phyloP scores from a whole-genome alignment of 2,329 filamentous ascomycete genomes.

The Curvularia eragrostidis region DNA sequence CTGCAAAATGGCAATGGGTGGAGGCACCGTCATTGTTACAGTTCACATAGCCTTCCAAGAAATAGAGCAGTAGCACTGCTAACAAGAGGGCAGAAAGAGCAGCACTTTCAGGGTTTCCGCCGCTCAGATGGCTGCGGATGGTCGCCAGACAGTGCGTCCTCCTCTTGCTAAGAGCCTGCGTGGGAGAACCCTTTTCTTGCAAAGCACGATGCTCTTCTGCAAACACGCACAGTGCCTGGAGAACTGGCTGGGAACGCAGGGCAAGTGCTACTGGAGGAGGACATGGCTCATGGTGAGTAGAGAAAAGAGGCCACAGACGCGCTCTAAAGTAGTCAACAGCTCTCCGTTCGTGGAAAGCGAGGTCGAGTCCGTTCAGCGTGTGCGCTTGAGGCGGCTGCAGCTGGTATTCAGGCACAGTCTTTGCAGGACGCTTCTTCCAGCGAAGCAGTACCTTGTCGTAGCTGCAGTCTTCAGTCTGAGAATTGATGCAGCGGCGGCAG shows the following conservation, averaged over 20 bases:
- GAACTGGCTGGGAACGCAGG: slow-evolving; percentile 20
- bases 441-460: slow-evolving; percentile 15
- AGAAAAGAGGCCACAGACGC: slow-evolving; percentile 23
- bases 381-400: slow-evolving; percentile 4
- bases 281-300: slow-evolving; percentile 16
- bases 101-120: slow-evolving; percentile 5
- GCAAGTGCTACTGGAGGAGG: slow-evolving; percentile 19
- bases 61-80: slow-evolving; percentile 24
- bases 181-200: slow-evolving; percentile 11
- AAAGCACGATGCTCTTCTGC: slow-evolving; percentile 22
- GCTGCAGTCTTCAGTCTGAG: slow-evolving; percentile 13
- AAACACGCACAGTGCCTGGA: slow-evolving; percentile 21
- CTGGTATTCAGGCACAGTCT: slow-evolving; percentile 8
- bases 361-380: slow-evolving; percentile 4
- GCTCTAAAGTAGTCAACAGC: slow-evolving; percentile 24
- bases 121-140: slow-evolving; percentile 19
- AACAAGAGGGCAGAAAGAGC: slow-evolving; percentile 19
- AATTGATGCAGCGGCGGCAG: slow-evolving; percentile 13
- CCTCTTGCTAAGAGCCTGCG: slow-evolving; percentile 12
- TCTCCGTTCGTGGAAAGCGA: slow-evolving; percentile 21
- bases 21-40: slow-evolving; percentile 20
- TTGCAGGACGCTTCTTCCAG: slow-evolving; percentile 20
- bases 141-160: slow-evolving; percentile 16
- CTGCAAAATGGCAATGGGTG: slow-evolving; percentile 20
- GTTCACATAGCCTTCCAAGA: slow-evolving; percentile 23